Evolutionary conservation across 2,329 filamentous ascomycete species (phyloP), one percentile per base, ranked within the genome.

Genomic region (Cladophialophora yegresii): DNA sequence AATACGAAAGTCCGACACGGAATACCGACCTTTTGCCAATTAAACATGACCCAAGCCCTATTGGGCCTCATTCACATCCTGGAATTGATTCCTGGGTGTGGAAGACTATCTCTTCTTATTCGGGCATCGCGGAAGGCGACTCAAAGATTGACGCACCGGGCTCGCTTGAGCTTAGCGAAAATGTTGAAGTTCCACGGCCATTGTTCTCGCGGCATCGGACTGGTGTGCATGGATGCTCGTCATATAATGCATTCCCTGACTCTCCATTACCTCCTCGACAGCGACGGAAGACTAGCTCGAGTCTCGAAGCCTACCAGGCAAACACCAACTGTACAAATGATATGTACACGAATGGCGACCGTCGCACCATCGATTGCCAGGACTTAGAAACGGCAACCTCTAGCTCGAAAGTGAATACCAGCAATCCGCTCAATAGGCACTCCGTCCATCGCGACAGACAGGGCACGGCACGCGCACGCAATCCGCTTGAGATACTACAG

Each of bases 401-500:
- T 47, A 40, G 55, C 43, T 58, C 55, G 7, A n/a, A 59, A 32
- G 26, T 40, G 49, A 26, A 47, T 8, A 58, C 28, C 30, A 45
- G 22, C 23, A 45, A 33, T 26, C 26, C 36, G 20, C 23, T 57
- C 33, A 33, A 54, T 13, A 32, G 40, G 23, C 40, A 20, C 5
- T 12, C 50, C 13, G 22, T n/a, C 20, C n/a, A 49, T 40, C 30
- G 54, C 12, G 51, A 63, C 23, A 61, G 49, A 33, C 56, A 50
- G 43, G 54, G 47, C 16, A 45, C 50, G n/a, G 28, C 30, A 2
- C 59, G 40, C 51, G 33, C 56, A 16, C 61, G 63, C 36, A 58
- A 55, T 23, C 64, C 68, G 2, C 45, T 67, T 16, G 64, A 71
- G 54, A 55, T 71, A n/a, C 54, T 71, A 22, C 65, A 67, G 32